Evolutionary conservation across 768 basidiomycete genomes (phyloP).

Genomic region (Trametes gibbosa): DNA sequence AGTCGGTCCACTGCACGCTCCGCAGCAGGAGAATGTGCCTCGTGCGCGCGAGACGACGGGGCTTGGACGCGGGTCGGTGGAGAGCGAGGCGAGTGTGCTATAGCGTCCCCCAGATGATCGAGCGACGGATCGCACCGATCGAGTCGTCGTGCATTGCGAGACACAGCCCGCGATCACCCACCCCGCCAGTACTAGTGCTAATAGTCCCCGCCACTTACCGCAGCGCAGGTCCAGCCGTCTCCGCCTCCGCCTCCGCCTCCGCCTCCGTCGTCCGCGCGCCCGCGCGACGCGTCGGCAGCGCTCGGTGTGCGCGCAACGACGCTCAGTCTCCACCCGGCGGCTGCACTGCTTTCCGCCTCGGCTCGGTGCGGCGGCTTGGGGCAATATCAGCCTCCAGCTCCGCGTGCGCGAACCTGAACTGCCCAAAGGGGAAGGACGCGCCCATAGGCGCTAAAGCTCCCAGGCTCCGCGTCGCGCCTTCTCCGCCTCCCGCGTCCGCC

Average conservation of each 20-base stretch:
- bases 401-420: constrained; percentile 5
- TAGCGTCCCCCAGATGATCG: neutral
- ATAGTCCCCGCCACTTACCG: too few species aligned
- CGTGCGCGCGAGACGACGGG: too few species aligned
- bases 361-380: neutral
- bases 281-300: too few species aligned
- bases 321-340: too few species aligned
- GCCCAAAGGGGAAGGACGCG: constrained; percentile 1
- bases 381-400: constrained; percentile 16
- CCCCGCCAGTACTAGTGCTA: too few species aligned
- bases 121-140: neutral
- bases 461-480: neutral
- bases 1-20: neutral
- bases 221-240: neutral
- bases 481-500: neutral
- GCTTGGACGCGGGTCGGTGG: too few species aligned
- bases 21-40: neutral
- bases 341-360: constrained; percentile 7
- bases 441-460: neutral
- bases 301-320: too few species aligned
- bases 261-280: too few species aligned
- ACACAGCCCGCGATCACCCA: neutral
- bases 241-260: too few species aligned
- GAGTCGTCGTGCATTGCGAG: neutral
- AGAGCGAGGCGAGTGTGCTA: too few species aligned